A percentile compares a stretch with the other conserved stretches of the same genome.
These are phyloP conservation scores for Rhododendron griersonianum DNA, from an alignment of 148 eudicot genomes.

Conservation along the genomic window DNA sequence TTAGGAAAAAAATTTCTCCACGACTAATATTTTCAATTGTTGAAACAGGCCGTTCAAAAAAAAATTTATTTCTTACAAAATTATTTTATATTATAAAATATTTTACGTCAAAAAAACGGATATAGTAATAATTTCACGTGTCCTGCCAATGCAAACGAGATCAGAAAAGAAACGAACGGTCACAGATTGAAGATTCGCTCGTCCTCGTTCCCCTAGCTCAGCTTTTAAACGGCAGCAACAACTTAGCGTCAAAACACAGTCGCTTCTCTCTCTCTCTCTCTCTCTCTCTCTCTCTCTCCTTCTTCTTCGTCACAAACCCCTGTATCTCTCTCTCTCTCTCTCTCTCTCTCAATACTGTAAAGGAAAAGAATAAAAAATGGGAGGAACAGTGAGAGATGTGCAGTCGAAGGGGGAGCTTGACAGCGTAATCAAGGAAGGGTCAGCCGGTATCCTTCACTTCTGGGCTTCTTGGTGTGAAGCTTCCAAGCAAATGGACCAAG, in stretches of 20 bases:
- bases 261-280: neutral
- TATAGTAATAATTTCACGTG: neutral
- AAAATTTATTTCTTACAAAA: too few relatives aligned
- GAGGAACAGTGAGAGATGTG: slow-evolving; percentile 67
- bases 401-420: slow-evolving; percentile 70
- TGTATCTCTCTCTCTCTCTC: neutral
- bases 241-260: slow-evolving; percentile 2
- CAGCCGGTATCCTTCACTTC: slow-evolving; percentile 64
- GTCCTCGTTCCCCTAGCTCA: neutral
- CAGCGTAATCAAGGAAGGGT: slow-evolving; percentile 35
- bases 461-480: slow-evolving; percentile 99
- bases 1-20: too few relatives aligned
- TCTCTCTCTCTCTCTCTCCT: neutral
- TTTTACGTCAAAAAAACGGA: too few relatives aligned
- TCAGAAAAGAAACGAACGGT: neutral
- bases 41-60: too few relatives aligned
- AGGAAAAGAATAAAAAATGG: slow-evolving; percentile 13
- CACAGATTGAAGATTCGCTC: neutral
- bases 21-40: too few relatives aligned
- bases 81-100: too few relatives aligned
- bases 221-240: neutral
- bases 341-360: neutral
- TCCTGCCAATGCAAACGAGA: neutral
- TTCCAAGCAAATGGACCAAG: slow-evolving; percentile 94
- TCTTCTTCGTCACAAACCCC: neutral